Conservation (phyloP, 257 asterid species). For the Solanum bulbocastanum region DNA sequence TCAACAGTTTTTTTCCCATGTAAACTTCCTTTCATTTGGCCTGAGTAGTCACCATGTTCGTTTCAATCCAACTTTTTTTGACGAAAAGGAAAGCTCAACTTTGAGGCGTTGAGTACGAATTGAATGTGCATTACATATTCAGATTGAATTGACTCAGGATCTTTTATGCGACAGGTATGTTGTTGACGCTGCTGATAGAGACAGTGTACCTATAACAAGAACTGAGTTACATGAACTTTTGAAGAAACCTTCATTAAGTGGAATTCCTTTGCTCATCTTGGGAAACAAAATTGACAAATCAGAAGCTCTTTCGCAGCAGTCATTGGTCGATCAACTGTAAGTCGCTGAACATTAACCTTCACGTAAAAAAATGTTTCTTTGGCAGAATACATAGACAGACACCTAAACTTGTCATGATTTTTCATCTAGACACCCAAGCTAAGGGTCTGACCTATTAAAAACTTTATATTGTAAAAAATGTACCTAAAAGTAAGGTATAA, state of each 20-base stretch:
- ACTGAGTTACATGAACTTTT: slow-evolving; percentile 69
- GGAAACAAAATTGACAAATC: slow-evolving; percentile 91
- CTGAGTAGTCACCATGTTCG: background rate
- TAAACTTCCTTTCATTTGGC: background rate
- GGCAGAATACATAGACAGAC: background rate
- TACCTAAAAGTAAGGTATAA: background rate
- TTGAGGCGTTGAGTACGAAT: background rate
- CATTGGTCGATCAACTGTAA: slow-evolving; percentile 78
- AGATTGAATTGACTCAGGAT: background rate
- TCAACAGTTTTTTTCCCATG: too few relatives aligned
- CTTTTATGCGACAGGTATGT: slow-evolving; percentile 48
- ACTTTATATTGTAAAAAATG: background rate
- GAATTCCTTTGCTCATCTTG: slow-evolving; percentile 74
- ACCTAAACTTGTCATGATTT: background rate
- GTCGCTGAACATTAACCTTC: slow-evolving; percentile 2
- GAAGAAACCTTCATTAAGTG: slow-evolving; percentile 59
- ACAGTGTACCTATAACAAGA: slow-evolving; percentile 70
- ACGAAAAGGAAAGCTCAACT: background rate
- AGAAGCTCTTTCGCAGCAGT: slow-evolving; percentile 72
- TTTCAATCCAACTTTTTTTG: background rate
- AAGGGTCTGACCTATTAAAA: background rate
- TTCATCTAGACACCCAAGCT: background rate
- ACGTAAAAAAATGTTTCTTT: background rate
- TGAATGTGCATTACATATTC: background rate
- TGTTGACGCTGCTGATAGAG: slow-evolving; percentile 93